phyloP scores from a whole-genome alignment of 2,329 filamentous ascomycete species.

The Diaporthe citrichinensis region DNA sequence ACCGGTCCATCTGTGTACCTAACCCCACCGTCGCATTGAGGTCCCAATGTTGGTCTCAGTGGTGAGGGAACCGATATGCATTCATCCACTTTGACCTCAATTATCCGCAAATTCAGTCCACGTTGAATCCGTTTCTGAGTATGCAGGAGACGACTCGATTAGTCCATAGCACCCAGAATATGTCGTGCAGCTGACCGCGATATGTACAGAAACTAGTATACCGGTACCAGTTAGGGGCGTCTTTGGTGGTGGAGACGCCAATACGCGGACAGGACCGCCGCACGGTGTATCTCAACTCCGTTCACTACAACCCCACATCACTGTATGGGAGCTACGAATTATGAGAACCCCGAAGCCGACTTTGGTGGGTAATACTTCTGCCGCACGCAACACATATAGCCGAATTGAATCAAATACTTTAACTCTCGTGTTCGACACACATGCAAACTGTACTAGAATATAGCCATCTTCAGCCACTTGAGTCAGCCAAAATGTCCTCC shows the following conservation, averaged over 20 bases:
- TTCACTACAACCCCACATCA: neutral
- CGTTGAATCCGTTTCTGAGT: neutral
- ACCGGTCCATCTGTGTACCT: neutral
- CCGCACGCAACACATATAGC: neutral
- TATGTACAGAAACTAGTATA: neutral
- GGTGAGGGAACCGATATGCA: neutral
- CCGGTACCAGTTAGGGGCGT: neutral
- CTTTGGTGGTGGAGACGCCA: neutral
- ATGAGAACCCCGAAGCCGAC: neutral
- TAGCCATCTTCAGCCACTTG: neutral
- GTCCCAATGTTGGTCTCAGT: neutral
- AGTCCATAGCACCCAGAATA: too few relatives aligned
- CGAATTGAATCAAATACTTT: neutral
- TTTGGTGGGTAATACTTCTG: neutral
- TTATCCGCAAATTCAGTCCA: neutral
- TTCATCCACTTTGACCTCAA: neutral
- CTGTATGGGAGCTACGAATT: neutral
- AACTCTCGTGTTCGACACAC: neutral
- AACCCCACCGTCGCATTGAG: neutral
- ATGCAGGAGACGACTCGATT: neutral
- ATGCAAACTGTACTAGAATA: neutral
- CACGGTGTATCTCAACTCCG: constrained; percentile 23
- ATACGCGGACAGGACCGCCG: neutral
- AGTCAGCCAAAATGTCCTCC: constrained; percentile 9
- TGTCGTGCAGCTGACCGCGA: too few relatives aligned